Conservation (phyloP, 129 eudicot genomes). For the Logfia minima region DNA sequence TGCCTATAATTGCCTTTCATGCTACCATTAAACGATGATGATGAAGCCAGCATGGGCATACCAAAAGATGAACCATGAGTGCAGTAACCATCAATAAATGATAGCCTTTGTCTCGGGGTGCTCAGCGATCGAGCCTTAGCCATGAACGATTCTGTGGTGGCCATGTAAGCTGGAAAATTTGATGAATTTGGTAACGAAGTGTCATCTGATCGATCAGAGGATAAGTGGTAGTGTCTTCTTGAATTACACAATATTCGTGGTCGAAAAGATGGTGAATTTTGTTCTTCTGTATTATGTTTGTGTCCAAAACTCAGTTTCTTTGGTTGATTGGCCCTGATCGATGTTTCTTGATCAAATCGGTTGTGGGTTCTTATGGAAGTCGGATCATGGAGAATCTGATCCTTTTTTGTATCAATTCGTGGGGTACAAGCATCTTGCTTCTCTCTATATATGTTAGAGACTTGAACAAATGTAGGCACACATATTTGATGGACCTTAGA, state of each 20-base stretch:
- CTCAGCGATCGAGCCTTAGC: slow-evolving; percentile 77
- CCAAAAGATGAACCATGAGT: slow-evolving; percentile 51
- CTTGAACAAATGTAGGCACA: slow-evolving; percentile 35
- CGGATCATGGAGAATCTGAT: slow-evolving; percentile 36
- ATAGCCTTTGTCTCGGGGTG: slow-evolving; percentile 70
- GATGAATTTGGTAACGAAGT: slow-evolving; percentile 54
- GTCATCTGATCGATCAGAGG: slow-evolving; percentile 44
- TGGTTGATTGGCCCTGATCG: slow-evolving; percentile 15
- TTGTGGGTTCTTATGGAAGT: slow-evolving; percentile 32
- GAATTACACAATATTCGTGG: slow-evolving; percentile 52
- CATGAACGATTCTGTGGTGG: slow-evolving; percentile 83
- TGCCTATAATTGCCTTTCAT: slow-evolving; percentile 42
- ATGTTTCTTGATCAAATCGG: slow-evolving; percentile 33
- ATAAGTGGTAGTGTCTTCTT: slow-evolving; percentile 35
- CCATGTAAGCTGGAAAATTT: slow-evolving; percentile 75
- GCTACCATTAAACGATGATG: slow-evolving; percentile 62
- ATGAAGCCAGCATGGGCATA: slow-evolving; percentile 48
- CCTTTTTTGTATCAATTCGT: slow-evolving; percentile 41
- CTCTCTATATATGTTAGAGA: slow-evolving; percentile 25
- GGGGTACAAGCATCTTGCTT: slow-evolving; percentile 31
- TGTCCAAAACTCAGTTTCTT: slow-evolving; percentile 35
- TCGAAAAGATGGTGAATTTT: slow-evolving; percentile 49
- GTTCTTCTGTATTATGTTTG: slow-evolving; percentile 44
- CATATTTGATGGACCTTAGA: slow-evolving; percentile 37
- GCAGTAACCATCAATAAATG: slow-evolving; percentile 45